A percentile compares a stretch with the other conserved stretches of the same genome.
phyloP scores from a whole-genome alignment of 2,329 filamentous ascomycete genomes.

The Ophioceras dolichostomum region DNA sequence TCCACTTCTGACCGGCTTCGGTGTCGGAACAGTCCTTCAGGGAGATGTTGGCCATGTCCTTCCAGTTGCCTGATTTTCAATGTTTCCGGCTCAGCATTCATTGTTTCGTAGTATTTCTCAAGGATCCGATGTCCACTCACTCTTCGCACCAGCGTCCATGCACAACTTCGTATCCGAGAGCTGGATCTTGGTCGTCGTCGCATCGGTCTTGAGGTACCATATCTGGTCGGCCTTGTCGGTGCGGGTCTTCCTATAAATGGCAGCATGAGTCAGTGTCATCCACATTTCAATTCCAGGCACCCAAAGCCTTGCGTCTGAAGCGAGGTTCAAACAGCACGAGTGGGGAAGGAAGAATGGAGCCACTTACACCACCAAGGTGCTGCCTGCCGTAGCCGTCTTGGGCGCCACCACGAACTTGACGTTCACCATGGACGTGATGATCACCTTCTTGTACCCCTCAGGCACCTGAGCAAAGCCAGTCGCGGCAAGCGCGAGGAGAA shows the following conservation, averaged over 20 bases:
- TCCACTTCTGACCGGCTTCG: slow-evolving; percentile 21
- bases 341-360: neutral
- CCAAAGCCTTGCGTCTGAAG: too few species aligned
- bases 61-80: slow-evolving; percentile 25
- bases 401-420: slow-evolving; percentile 26
- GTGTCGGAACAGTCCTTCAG: slow-evolving; percentile 20
- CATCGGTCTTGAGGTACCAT: slow-evolving; percentile 23
- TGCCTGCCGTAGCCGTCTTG: slow-evolving; percentile 17
- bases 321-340: neutral
- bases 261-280: too few species aligned
- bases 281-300: too few species aligned
- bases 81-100: too few species aligned
- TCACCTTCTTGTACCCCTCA: slow-evolving; percentile 23
- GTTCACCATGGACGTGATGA: slow-evolving; percentile 25
- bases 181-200: slow-evolving; percentile 23
- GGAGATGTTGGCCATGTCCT: slow-evolving; percentile 24
- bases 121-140: slow-evolving; percentile 8
- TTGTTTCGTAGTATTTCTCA: too few species aligned
- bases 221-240: slow-evolving; percentile 23
- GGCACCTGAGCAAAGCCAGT: slow-evolving; percentile 21
- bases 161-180: slow-evolving; percentile 24
- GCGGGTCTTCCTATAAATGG: too few species aligned
- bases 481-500: slow-evolving; percentile 19
- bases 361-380: slow-evolving; percentile 22
- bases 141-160: slow-evolving; percentile 23